Evolutionary conservation across 2,329 filamentous ascomycete species (phyloP).

Genomic region (Colletotrichum sp.): DNA sequence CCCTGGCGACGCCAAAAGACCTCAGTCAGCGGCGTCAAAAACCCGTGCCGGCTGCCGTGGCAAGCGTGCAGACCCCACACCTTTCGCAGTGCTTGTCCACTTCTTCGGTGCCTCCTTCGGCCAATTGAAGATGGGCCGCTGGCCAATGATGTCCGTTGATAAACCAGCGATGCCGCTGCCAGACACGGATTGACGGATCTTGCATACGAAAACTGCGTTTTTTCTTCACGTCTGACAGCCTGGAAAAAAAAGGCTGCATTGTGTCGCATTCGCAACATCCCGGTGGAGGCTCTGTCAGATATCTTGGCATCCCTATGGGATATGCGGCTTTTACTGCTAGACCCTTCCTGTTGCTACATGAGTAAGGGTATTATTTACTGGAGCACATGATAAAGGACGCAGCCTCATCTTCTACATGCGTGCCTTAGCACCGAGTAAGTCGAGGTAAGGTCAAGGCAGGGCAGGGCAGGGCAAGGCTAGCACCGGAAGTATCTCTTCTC

Average conservation of each 20-base stretch:
- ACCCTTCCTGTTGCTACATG: not conserved
- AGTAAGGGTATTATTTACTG: not conserved
- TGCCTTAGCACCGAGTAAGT: not conserved
- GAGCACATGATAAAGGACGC: not conserved
- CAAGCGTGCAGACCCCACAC: not conserved
- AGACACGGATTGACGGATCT: not conserved
- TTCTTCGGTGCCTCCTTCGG: conserved; percentile 6
- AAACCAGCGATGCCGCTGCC: not conserved
- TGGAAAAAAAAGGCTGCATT: not conserved
- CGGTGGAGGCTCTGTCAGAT: not conserved
- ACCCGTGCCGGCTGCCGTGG: not conserved
- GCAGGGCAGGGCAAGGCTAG: conserved; percentile 40
- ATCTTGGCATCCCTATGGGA: not conserved
- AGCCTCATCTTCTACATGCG: not conserved
- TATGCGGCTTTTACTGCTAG: not conserved
- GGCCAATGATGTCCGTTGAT: not conserved
- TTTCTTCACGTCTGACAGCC: not conserved
- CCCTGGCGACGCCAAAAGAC: not conserved
- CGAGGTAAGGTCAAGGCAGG: not conserved
- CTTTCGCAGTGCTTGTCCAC: not conserved
- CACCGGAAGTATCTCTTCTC: conserved; percentile 92
- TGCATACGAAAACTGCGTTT: not conserved
- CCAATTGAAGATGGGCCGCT: not conserved
- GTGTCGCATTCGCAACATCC: not conserved
- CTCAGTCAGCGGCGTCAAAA: conserved; percentile 13